Conservation (phyloP, 129 eudicot species). For the Ambrosia trifida region DNA sequence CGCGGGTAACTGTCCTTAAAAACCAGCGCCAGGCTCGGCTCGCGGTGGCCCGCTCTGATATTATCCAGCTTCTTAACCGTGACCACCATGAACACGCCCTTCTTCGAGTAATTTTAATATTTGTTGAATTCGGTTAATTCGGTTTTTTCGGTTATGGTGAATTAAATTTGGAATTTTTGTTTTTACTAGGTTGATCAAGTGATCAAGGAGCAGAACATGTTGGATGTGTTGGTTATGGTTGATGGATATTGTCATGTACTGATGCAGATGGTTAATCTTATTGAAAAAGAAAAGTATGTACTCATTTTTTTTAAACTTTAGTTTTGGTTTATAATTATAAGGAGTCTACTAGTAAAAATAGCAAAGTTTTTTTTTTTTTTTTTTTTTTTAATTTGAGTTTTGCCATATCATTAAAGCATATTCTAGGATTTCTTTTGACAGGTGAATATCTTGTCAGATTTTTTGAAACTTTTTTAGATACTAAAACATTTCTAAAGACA, state of each 20-base stretch:
- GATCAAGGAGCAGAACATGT: conserved; percentile 84
- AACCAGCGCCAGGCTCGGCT: conserved; percentile 68
- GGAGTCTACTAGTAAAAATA: too few species aligned
- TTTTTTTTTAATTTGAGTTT: neutral
- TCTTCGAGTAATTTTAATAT: conserved; percentile 45
- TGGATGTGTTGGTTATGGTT: conserved; percentile 75
- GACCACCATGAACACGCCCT: conserved; percentile 78
- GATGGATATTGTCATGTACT: conserved; percentile 62
- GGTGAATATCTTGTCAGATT: too few species aligned
- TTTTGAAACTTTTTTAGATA: too few species aligned
- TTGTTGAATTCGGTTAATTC: neutral
- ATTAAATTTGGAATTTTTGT: neutral
- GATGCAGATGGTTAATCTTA: conserved; percentile 58
- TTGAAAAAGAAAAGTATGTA: conserved; percentile 62
- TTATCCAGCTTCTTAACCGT: conserved; percentile 58
- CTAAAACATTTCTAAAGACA: too few species aligned
- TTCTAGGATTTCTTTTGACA: too few species aligned
- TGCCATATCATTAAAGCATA: too few species aligned
- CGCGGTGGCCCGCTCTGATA: conserved; percentile 55
- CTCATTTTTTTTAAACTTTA: too few species aligned
- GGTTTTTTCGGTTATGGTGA: neutral
- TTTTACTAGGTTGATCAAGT: conserved; percentile 65
- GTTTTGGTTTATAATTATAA: too few species aligned
- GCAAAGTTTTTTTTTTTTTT: too few species aligned
- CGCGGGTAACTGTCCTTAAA: conserved; percentile 62